Base-by-base conservation (phyloP, 2,329 filamentous ascomycete species). In the Anisogramma anomala region DNA sequence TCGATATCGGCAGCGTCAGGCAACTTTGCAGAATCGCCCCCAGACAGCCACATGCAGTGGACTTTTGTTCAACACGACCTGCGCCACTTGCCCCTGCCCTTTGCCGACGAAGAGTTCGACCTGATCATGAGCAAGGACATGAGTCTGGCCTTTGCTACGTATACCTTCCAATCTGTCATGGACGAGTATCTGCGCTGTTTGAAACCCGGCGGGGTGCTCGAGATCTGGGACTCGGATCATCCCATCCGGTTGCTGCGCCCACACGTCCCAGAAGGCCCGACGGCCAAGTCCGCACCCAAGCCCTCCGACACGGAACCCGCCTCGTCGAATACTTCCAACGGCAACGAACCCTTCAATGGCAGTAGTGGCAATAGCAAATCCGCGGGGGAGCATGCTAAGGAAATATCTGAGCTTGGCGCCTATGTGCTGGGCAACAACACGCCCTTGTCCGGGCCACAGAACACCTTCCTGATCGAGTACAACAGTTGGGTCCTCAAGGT, bases 141-240 rank as follows among this genome's bases (percentile, higher is more conserved):
- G 53, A 80, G 77, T 40, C 68, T 91, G 48, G 73, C 66, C 17
- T 63, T 76, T n/a, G 68, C 81, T 6, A 73, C 74, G 19, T 63
- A 74, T 33, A 66, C 74, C 43, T 72, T 78, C 25, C 69, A 76
- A 37, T 25, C 49, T 4, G 58, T 74, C 19, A 66, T 78, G 44
- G 81, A 84, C 49, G 86, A 95, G 55, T 82, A 79, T 47, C 64
- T 89, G 33, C 82, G 88, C 14, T 63, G 94, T 10, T 66, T 94
- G 26, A 78, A 73, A 49, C 79, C 83, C 0, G 86, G 84, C 13
- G 89, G 89, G 4, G 76, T 77, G 2, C 55, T 95, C 19, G 89
- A 95, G 57, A 70, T 93, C 13, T 95, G 88, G 88, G 88, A 94
- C 49, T 82, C 82, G 4, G 88, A 95, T 60, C 78, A 87, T 55